A percentile compares a stretch with the other conserved stretches of the same genome.
Conservation (phyloP, 2,329 filamentous ascomycete species). For the Ophiocordyceps polyrhachis-furcata region DNA sequence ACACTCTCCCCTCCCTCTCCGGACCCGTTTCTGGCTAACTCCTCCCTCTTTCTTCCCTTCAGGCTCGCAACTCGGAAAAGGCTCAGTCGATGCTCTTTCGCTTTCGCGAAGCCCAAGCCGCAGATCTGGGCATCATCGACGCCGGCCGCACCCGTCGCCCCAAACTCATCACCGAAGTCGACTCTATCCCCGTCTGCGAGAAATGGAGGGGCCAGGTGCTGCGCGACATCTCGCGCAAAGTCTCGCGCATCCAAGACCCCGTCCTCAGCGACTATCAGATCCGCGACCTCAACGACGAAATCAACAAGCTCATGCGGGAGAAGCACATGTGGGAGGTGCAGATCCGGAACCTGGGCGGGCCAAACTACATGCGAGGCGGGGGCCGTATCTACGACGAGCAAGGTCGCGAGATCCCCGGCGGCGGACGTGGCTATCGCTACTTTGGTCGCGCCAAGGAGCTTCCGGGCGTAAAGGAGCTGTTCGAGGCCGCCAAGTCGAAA, state of each 20-base stretch:
- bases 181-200: conserved; percentile 71
- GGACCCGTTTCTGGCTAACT: too few species aligned
- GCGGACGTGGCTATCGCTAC: conserved; percentile 83
- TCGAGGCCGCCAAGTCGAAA: conserved; percentile 53
- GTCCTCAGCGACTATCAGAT: conserved; percentile 93
- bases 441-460: conserved; percentile 81
- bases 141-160: conserved; percentile 76
- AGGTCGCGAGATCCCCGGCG: conserved; percentile 50
- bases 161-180: conserved; percentile 75
- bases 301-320: conserved; percentile 97
- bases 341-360: conserved; percentile 86
- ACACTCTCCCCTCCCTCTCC: too few species aligned
- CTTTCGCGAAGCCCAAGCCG: conserved; percentile 93
- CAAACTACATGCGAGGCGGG: conserved; percentile 77
- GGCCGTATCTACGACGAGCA: conserved; percentile 56
- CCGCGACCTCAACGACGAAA: conserved; percentile 94
- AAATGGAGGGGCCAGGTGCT: conserved; percentile 97
- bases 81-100: conserved; percentile 99
- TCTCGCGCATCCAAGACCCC: conserved; percentile 84
- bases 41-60: background rate
- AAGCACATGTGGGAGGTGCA: conserved; percentile 99
- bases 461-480: conserved; percentile 90
- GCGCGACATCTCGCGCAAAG: conserved; percentile 92
- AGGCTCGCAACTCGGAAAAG: conserved; percentile 96
- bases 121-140: conserved; percentile 91